Conservation (phyloP, 306 rosid genomes). For the Hylodesmum podocarpum region DNA sequence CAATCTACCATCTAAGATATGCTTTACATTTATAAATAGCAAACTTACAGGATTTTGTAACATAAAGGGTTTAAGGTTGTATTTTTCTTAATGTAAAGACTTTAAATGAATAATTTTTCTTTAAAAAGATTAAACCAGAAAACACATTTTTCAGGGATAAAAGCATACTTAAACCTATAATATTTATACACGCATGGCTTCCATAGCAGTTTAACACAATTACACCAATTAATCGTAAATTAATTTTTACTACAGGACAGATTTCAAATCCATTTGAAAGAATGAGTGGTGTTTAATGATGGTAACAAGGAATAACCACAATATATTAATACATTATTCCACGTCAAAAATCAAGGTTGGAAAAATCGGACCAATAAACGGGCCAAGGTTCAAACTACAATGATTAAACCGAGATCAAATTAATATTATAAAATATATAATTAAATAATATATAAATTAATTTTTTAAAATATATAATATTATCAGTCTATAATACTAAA, state of each 20-base stretch:
- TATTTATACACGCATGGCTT: background rate
- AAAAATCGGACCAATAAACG: too few relatives aligned
- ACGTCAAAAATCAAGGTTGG: too few relatives aligned
- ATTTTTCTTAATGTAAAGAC: background rate
- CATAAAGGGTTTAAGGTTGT: background rate
- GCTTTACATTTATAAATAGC: background rate
- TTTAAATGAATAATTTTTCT: background rate
- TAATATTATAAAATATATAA: too few relatives aligned
- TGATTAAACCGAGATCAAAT: too few relatives aligned
- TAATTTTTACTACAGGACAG: background rate
- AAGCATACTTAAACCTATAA: background rate
- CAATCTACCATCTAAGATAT: background rate
- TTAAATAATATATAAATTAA: too few relatives aligned
- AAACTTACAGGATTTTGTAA: background rate
- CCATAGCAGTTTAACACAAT: background rate
- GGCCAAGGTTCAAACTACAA: too few relatives aligned
- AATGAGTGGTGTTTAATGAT: background rate
- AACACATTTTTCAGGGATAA: background rate
- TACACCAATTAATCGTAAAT: background rate
- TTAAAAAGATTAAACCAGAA: background rate
- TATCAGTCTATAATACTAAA: too few relatives aligned
- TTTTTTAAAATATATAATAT: too few relatives aligned
- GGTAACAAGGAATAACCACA: conserved; percentile 14
- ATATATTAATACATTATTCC: conserved; percentile 4
- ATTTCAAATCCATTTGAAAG: background rate